Percentiles rank a stretch among this genome's conserved stretches.
These are phyloP conservation scores for Heliamphora pulchella DNA, from an alignment of 179 eudicot genomes.

Conservation along the genomic window DNA sequence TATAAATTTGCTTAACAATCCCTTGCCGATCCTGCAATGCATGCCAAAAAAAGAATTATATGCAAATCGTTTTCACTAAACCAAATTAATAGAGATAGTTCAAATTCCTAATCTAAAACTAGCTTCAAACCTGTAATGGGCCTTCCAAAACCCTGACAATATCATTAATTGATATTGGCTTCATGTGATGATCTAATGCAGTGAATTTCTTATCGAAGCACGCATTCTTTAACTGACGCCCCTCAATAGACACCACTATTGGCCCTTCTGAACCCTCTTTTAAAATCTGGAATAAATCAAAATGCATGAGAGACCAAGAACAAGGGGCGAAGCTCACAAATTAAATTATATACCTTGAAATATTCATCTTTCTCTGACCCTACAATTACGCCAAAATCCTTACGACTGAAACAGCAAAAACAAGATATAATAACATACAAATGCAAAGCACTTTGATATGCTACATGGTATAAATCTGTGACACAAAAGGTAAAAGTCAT, in stretches of 20 bases:
- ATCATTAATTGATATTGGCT: slow-evolving; percentile 60
- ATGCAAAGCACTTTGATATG: slow-evolving; percentile 6
- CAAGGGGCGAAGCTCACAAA: not conserved
- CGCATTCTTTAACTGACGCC: slow-evolving; percentile 47
- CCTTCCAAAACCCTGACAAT: slow-evolving; percentile 66
- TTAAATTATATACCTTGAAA: slow-evolving; percentile 49
- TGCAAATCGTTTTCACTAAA: not conserved
- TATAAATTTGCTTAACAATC: slow-evolving; percentile 66
- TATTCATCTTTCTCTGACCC: slow-evolving; percentile 75
- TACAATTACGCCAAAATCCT: slow-evolving; percentile 73
- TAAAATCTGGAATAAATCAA: slow-evolving; percentile 43
- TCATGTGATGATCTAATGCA: slow-evolving; percentile 64
- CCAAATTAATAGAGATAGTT: not conserved
- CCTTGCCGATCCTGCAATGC: slow-evolving; percentile 72
- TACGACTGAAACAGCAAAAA: slow-evolving; percentile 44
- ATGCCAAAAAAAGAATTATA: slow-evolving; percentile 8
- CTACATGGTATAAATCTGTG: not conserved
- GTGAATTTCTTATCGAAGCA: slow-evolving; percentile 66
- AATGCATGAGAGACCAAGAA: slow-evolving; percentile 14
- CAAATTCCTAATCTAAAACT: slow-evolving; percentile 13
- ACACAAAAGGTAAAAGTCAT: not conserved
- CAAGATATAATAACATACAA: not conserved
- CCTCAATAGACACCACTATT: slow-evolving; percentile 35
- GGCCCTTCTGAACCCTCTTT: slow-evolving; percentile 65
- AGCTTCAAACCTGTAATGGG: slow-evolving; percentile 58